phyloP scores from a whole-genome alignment of 371 early-diverging fungal genomes.

The Rhizomucor miehei region DNA sequence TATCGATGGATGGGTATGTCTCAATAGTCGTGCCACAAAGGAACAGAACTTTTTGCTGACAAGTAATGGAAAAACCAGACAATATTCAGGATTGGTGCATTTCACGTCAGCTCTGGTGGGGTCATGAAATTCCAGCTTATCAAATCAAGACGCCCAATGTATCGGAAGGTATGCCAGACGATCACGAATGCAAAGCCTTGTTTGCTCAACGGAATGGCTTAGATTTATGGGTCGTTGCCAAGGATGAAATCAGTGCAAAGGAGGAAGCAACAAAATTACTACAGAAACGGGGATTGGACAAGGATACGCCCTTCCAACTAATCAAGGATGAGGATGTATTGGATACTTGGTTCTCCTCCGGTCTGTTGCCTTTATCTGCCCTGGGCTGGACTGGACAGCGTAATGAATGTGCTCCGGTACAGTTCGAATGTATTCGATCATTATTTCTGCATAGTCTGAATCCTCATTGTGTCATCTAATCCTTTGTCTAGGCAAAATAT shows the following conservation, averaged over 20 bases:
- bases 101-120: slow-evolving; percentile 99
- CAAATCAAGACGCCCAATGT: slow-evolving; percentile 54
- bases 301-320: slow-evolving; percentile 27
- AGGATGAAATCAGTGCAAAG: slow-evolving; percentile 57
- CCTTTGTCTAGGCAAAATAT: slow-evolving; percentile 51
- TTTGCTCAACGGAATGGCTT: neutral
- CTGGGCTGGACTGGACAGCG: slow-evolving; percentile 61
- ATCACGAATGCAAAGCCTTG: slow-evolving; percentile 9
- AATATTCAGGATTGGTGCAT: slow-evolving; percentile 99
- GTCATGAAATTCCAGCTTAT: slow-evolving; percentile 99
- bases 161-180: neutral
- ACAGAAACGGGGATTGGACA: slow-evolving; percentile 21
- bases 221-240: slow-evolving; percentile 74
- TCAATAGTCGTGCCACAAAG: neutral
- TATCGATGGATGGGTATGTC: slow-evolving; percentile 89
- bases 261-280: slow-evolving; percentile 42
- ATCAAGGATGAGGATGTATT: slow-evolving; percentile 94
- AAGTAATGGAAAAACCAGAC: slow-evolving; percentile 35
- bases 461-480: neutral
- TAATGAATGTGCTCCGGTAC: slow-evolving; percentile 31
- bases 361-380: slow-evolving; percentile 93
- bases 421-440: slow-evolving; percentile 7
- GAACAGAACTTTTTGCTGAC: neutral
- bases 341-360: slow-evolving; percentile 99
- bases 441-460: neutral